Evolutionary conservation across 106 monocot genomes (phyloP).

Genomic region (Ottelia alismoides): DNA sequence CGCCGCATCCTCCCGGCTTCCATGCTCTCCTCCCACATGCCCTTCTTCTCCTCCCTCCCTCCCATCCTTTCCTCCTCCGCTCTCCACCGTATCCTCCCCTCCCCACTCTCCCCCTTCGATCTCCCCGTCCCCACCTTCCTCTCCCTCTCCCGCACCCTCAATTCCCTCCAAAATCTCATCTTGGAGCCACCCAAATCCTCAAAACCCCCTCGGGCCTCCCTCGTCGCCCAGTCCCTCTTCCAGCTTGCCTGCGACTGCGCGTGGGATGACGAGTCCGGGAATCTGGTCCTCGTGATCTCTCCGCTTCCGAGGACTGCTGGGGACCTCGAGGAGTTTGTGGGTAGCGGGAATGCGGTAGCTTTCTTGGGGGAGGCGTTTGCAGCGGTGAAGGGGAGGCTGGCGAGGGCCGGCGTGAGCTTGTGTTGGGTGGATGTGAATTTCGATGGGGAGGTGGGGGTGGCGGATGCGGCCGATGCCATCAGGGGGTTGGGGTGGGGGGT

Average conservation of each 20-base stretch:
- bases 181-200: not conserved
- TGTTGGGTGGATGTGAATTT: conserved; percentile 49
- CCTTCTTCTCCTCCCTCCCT: conserved; percentile 68
- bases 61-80: conserved; percentile 58
- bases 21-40: conserved; percentile 13
- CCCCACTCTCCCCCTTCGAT: conserved; percentile 40
- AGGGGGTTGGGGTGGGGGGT: conserved; percentile 54
- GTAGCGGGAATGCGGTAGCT: conserved; percentile 11
- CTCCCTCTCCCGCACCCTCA: conserved; percentile 28
- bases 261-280: conserved; percentile 44
- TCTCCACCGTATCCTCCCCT: conserved; percentile 35
- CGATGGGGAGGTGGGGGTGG: conserved; percentile 9
- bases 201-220: conserved; percentile 17
- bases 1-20: conserved; percentile 13
- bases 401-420: conserved; percentile 34
- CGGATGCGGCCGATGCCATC: conserved; percentile 27
- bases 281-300: conserved; percentile 62
- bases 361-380: conserved; percentile 26
- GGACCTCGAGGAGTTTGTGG: conserved; percentile 23
- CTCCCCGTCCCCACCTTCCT: conserved; percentile 29
- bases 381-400: conserved; percentile 31
- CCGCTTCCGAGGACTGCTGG: conserved; percentile 11
- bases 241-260: conserved; percentile 57
- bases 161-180: conserved; percentile 6
- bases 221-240: conserved; percentile 43